A percentile compares a stretch with the other conserved stretches of the same genome.
phyloP scores from a whole-genome alignment of 495 filamentous ascomycete species.

The Collariella sp. region DNA sequence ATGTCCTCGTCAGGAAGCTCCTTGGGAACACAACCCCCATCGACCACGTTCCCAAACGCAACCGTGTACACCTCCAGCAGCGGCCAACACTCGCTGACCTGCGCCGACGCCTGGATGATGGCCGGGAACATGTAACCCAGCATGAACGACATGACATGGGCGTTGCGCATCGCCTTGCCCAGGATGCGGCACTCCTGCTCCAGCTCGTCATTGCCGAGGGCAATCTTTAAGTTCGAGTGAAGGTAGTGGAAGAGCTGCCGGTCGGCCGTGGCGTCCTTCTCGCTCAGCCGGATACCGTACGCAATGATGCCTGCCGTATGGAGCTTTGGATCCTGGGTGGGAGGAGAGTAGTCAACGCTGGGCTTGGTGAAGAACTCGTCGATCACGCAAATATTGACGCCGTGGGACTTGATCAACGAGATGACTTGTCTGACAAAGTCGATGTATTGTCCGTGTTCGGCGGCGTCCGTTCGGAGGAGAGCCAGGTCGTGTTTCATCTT shows the following conservation, averaged over 20 bases:
- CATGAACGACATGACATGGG: constrained; percentile 36
- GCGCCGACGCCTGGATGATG: constrained; percentile 24
- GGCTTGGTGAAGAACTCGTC: constrained; percentile 42
- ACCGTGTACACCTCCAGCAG: constrained; percentile 34
- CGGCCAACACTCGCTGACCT: constrained; percentile 22
- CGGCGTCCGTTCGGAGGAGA: constrained; percentile 19
- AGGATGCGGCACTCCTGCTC: constrained; percentile 33
- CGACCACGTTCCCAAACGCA: constrained; percentile 24
- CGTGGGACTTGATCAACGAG: constrained; percentile 39
- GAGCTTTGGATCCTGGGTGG: constrained; percentile 40
- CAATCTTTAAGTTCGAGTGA: constrained; percentile 43
- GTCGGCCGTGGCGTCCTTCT: constrained; percentile 33
- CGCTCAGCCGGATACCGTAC: constrained; percentile 39
- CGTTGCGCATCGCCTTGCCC: constrained; percentile 32
- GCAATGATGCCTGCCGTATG: constrained; percentile 41
- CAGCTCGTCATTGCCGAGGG: constrained; percentile 34
- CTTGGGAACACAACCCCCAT: constrained; percentile 18
- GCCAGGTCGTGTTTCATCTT: constrained; percentile 40
- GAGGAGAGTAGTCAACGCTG: constrained; percentile 40
- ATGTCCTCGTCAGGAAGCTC: constrained; percentile 22
- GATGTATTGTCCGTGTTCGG: constrained; percentile 34
- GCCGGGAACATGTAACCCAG: constrained; percentile 37
- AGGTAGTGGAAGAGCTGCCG: constrained; percentile 44
- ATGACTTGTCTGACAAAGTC: constrained; percentile 38
- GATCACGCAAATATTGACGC: constrained; percentile 34